Evolutionary conservation across 495 filamentous ascomycete genomes (phyloP).

Genomic region (Xylaria sp.): DNA sequence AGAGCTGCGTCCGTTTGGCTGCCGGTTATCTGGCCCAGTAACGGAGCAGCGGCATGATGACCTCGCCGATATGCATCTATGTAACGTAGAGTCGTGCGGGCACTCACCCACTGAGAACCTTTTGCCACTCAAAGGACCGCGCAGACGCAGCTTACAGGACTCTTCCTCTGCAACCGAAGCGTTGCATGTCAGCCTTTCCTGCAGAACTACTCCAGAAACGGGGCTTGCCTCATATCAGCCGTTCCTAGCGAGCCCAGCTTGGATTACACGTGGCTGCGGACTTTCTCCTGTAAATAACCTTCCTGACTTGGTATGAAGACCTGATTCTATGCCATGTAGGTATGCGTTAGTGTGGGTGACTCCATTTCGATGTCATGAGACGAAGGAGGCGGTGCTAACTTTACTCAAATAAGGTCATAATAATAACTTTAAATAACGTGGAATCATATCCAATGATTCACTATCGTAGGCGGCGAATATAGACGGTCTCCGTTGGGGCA

Average conservation of each 20-base stretch:
- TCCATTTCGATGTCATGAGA: background rate
- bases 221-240: too few relatives aligned
- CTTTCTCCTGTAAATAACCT: background rate
- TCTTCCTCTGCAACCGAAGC: background rate
- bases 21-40: background rate
- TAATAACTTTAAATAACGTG: background rate
- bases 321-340: background rate
- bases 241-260: background rate
- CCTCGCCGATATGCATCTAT: background rate
- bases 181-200: background rate
- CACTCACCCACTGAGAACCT: background rate
- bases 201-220: background rate
- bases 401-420: background rate
- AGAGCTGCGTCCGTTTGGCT: background rate
- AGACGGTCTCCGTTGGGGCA: background rate
- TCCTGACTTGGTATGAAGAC: background rate
- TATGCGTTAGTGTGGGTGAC: background rate
- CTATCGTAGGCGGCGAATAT: background rate
- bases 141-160: constrained; percentile 7
- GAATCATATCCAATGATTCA: background rate
- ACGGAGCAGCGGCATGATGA: constrained; percentile 8
- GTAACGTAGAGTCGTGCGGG: background rate
- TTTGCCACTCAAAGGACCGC: constrained; percentile 3
- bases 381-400: background rate
- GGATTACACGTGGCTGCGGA: background rate